Conservation (phyloP, 305 asterid species). For the Fraxinus ornus region DNA sequence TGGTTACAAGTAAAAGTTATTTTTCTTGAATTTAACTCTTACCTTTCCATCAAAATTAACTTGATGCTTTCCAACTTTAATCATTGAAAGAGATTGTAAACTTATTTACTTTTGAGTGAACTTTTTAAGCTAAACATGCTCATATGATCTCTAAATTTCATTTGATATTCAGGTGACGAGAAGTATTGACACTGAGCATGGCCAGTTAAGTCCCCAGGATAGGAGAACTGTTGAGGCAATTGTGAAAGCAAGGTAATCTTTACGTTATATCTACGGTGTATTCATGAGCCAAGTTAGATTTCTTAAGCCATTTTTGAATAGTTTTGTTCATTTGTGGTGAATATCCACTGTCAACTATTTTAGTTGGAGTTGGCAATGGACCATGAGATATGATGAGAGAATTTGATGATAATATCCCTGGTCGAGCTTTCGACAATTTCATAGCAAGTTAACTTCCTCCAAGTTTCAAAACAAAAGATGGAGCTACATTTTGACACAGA, state of each 20-base stretch:
- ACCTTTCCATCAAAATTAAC: not conserved
- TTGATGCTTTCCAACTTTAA: not conserved
- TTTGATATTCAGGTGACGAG: slow-evolving; percentile 67
- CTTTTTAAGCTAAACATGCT: not conserved
- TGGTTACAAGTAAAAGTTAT: not conserved
- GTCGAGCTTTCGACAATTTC: slow-evolving; percentile 91
- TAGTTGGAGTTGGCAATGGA: slow-evolving; percentile 97
- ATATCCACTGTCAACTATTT: slow-evolving; percentile 76
- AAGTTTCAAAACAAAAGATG: not conserved
- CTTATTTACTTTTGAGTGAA: not conserved
- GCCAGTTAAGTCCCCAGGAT: slow-evolving; percentile 87
- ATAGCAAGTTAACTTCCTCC: slow-evolving; percentile 52
- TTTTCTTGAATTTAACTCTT: not conserved
- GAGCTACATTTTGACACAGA: not conserved
- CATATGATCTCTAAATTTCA: not conserved
- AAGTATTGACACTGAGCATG: slow-evolving; percentile 78
- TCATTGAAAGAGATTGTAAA: not conserved
- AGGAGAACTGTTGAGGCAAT: slow-evolving; percentile 93
- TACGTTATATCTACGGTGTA: not conserved
- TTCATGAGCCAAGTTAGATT: not conserved
- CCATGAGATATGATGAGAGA: slow-evolving; percentile 99
- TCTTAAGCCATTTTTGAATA: not conserved
- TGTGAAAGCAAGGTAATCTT: slow-evolving; percentile 84
- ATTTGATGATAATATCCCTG: slow-evolving; percentile 91
- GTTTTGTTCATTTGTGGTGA: slow-evolving; percentile 46